A percentile compares a stretch with the other conserved stretches of the same genome.
These are phyloP conservation scores for Cercospora sesami DNA, from an alignment of 2,329 filamentous ascomycete species.

Conservation along the genomic window DNA sequence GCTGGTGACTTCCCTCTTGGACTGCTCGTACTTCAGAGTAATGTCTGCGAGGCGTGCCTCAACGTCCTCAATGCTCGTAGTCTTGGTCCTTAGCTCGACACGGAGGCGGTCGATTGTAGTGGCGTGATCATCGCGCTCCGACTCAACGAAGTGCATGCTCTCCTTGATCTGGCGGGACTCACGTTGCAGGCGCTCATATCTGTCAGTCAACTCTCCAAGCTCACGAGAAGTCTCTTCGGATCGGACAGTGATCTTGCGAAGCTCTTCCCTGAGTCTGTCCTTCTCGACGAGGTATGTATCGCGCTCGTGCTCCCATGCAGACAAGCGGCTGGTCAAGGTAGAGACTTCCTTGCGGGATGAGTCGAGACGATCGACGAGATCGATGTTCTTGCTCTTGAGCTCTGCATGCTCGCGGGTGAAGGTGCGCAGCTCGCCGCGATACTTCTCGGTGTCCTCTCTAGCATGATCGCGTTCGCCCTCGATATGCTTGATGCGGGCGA, in stretches of 20 bases:
- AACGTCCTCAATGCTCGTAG: slow-evolving; percentile 29
- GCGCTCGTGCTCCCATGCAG: slow-evolving; percentile 32
- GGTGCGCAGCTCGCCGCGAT: slow-evolving; percentile 32
- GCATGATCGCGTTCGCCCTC: slow-evolving; percentile 34
- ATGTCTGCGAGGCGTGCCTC: slow-evolving; percentile 30
- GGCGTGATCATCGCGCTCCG: slow-evolving; percentile 36
- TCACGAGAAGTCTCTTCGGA: slow-evolving; percentile 32
- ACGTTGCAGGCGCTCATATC: slow-evolving; percentile 30
- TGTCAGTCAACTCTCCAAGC: slow-evolving; percentile 30
- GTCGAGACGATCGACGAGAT: slow-evolving; percentile 31
- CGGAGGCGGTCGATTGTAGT: slow-evolving; percentile 34
- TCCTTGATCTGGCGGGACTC: slow-evolving; percentile 34
- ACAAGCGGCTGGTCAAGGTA: slow-evolving; percentile 31
- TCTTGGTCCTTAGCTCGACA: slow-evolving; percentile 33
- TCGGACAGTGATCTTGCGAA: slow-evolving; percentile 30
- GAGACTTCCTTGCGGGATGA: slow-evolving; percentile 32
- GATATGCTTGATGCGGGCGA: slow-evolving; percentile 26
- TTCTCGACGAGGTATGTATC: slow-evolving; percentile 33
- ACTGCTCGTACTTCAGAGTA: slow-evolving; percentile 29
- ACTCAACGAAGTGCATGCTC: slow-evolving; percentile 31
- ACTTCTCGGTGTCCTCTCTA: slow-evolving; percentile 32
- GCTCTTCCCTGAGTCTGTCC: slow-evolving; percentile 34
- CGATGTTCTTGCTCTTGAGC: slow-evolving; percentile 30
- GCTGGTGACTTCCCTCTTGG: slow-evolving; percentile 32
- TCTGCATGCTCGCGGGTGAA: slow-evolving; percentile 36